phyloP scores from a whole-genome alignment of 768 basidiomycete species.

The Suillus occidentalis region DNA sequence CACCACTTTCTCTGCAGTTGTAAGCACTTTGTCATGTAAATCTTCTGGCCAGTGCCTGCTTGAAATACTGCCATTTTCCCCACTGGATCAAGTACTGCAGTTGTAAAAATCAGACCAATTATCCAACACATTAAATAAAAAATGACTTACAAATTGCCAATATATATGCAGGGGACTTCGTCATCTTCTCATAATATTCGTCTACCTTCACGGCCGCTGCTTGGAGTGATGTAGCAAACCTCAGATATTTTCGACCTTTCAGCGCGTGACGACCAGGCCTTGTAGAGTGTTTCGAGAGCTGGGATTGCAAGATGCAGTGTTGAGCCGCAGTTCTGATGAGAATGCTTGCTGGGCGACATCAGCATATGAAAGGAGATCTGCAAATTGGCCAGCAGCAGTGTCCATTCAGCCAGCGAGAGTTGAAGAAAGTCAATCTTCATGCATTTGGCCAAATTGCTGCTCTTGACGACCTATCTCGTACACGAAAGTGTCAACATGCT shows the following conservation, averaged over 20 bases:
- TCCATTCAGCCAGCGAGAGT: background rate
- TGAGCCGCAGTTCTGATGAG: background rate
- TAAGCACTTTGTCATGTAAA: conserved; percentile 17
- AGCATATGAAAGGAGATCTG: background rate
- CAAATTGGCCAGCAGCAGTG: background rate
- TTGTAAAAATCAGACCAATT: background rate
- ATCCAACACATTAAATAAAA: background rate
- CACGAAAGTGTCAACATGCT: background rate
- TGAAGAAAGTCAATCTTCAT: background rate
- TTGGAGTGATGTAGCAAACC: background rate
- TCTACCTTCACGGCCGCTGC: background rate
- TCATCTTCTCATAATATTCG: background rate
- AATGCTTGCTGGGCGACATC: background rate
- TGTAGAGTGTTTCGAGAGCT: background rate
- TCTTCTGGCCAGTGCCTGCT: conserved; percentile 25
- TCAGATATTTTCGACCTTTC: background rate
- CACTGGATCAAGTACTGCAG: conserved; percentile 25
- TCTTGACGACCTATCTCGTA: background rate
- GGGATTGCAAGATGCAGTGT: background rate
- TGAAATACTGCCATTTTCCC: conserved; percentile 25
- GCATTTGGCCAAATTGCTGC: background rate
- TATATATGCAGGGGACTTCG: background rate
- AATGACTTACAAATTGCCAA: background rate
- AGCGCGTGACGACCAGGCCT: background rate
- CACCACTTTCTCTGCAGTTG: conserved; percentile 19